Conservation (phyloP, 2,329 filamentous ascomycete species). For the Talaromyces amestolkiae region DNA sequence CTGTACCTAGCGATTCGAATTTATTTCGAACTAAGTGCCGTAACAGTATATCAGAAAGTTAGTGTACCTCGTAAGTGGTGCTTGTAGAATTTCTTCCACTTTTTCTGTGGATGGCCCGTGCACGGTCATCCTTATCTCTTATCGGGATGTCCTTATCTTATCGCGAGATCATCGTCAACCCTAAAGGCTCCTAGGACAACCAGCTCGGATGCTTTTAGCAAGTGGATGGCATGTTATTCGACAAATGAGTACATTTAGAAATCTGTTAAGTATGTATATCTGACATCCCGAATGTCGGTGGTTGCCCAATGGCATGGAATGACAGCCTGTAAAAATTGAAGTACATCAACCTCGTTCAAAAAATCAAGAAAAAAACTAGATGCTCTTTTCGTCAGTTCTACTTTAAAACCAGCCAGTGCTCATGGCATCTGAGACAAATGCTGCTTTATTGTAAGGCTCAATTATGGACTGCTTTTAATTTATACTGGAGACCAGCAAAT, state of each 20-base stretch:
- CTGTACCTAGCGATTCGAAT: not conserved
- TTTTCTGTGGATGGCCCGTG: slow-evolving; percentile 33
- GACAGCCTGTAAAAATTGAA: not conserved
- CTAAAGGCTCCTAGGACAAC: not conserved
- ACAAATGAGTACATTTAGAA: not conserved
- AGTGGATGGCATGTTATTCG: too few species aligned
- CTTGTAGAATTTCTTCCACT: slow-evolving; percentile 3
- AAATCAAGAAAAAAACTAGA: not conserved
- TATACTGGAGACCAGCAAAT: not conserved
- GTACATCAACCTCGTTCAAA: not conserved
- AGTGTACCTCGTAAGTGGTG: not conserved
- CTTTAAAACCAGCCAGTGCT: not conserved
- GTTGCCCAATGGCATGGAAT: not conserved
- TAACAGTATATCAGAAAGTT: not conserved
- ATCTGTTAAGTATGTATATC: not conserved
- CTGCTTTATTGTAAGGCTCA: not conserved
- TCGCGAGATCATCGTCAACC: slow-evolving; percentile 22
- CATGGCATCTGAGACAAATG: not conserved
- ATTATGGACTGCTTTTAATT: not conserved
- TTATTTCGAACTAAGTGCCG: not conserved
- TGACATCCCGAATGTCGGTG: too few species aligned
- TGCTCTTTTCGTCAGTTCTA: not conserved
- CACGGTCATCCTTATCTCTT: slow-evolving; percentile 23
- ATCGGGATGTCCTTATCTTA: slow-evolving; percentile 35
- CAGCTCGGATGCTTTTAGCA: not conserved